Conservation (phyloP, 2,329 filamentous ascomycete genomes). For the Huntiella decipiens region DNA sequence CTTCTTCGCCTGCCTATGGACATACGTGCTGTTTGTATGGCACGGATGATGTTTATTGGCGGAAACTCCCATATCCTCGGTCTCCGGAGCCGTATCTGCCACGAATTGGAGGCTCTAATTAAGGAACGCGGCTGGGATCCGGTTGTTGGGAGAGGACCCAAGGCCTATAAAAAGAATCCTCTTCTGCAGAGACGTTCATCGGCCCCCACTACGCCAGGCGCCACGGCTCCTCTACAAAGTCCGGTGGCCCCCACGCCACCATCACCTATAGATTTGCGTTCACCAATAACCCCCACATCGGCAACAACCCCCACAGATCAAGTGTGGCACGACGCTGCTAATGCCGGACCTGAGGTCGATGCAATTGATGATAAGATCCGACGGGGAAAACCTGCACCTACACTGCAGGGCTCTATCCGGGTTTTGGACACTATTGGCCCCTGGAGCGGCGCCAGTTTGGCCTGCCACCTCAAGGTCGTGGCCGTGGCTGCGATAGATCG, state of each 20-base stretch:
- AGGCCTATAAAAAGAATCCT: slow-evolving; percentile 28
- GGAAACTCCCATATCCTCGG: slow-evolving; percentile 64
- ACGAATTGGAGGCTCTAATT: slow-evolving; percentile 52
- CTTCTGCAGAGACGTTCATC: slow-evolving; percentile 20
- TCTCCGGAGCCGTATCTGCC: slow-evolving; percentile 55
- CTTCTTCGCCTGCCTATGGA: slow-evolving; percentile 64
- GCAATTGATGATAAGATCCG: slow-evolving; percentile 39
- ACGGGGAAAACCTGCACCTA: slow-evolving; percentile 17
- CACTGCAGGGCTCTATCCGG: slow-evolving; percentile 39
- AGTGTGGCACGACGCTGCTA: slow-evolving; percentile 23
- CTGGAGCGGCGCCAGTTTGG: slow-evolving; percentile 56
- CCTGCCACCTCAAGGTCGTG: slow-evolving; percentile 47
- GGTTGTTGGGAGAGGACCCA: slow-evolving; percentile 50
- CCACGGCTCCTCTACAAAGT: slow-evolving; percentile 5
- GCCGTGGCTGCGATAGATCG: slow-evolving; percentile 52
- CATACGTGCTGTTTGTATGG: slow-evolving; percentile 68
- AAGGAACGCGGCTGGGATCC: slow-evolving; percentile 56
- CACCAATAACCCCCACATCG: slow-evolving; percentile 14
- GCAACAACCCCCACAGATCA: slow-evolving; percentile 16
- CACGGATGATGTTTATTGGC: slow-evolving; percentile 71
- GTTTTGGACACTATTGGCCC: slow-evolving; percentile 51
- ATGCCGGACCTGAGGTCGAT: slow-evolving; percentile 31
- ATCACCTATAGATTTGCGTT: not conserved
- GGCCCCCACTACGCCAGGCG: slow-evolving; percentile 1
- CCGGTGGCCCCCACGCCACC: not conserved